Evolutionary conservation across 1,284 basidiomycete genomes (phyloP).

Genomic region (Melampsora americana): DNA sequence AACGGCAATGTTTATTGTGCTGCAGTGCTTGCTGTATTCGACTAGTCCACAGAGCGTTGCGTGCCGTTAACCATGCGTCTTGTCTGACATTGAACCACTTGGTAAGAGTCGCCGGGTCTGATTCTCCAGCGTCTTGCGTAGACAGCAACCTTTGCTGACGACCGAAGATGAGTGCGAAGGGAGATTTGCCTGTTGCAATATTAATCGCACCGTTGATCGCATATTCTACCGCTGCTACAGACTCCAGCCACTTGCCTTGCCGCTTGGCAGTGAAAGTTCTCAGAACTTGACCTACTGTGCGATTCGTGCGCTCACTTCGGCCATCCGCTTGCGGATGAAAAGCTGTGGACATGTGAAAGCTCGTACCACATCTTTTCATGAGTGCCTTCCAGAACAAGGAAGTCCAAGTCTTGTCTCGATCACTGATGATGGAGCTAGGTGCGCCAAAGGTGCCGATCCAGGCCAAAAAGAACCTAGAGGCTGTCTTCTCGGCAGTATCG

Average conservation of each 20-base stretch:
- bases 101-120: neutral
- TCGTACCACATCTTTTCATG: neutral
- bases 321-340: constrained; percentile 52
- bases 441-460: constrained; percentile 4
- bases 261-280: constrained; percentile 11
- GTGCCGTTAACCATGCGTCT: neutral
- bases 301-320: constrained; percentile 53
- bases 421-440: neutral
- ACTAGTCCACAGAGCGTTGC: constrained; percentile 1
- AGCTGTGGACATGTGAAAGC: constrained; percentile 43
- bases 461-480: constrained; percentile 1
- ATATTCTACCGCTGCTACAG: neutral
- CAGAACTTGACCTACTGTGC: constrained; percentile 52
- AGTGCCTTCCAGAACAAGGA: neutral
- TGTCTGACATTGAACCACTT: neutral
- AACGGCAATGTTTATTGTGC: constrained; percentile 14
- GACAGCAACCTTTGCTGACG: neutral
- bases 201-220: constrained; percentile 46
- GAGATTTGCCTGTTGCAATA: constrained; percentile 43
- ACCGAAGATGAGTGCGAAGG: constrained; percentile 46
- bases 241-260: neutral
- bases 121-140: too few relatives aligned
- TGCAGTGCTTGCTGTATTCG: neutral
- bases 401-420: constrained; percentile 10
- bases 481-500: neutral